phyloP scores from a whole-genome alignment of 208 protist genomes.

The Crithidia bombi region DNA sequence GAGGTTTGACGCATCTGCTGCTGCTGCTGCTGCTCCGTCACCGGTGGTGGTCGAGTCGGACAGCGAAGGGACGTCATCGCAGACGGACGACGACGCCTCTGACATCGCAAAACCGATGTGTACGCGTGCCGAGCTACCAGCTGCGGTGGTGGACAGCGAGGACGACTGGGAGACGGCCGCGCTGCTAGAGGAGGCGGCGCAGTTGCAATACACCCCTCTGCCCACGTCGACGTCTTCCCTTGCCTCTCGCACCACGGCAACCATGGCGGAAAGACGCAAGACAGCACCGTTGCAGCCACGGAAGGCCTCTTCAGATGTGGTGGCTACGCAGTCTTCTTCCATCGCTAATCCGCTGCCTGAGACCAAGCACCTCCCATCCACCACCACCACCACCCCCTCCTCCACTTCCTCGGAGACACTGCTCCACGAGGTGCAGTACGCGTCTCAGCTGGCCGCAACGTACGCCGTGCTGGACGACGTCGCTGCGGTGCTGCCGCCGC shows the following conservation, averaged over 20 bases:
- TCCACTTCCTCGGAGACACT: neutral
- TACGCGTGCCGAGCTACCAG: no score
- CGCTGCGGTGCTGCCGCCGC: slow-evolving; percentile 22
- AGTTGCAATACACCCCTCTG: neutral
- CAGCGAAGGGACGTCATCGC: neutral
- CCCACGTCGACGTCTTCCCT: no score
- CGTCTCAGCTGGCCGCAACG: neutral
- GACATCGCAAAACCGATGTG: neutral
- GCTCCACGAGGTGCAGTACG: neutral
- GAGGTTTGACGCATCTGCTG: no score
- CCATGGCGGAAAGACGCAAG: neutral
- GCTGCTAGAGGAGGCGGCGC: slow-evolving; percentile 29
- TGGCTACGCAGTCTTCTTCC: no score
- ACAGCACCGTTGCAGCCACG: neutral
- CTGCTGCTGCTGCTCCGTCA: no score
- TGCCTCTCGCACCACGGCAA: neutral
- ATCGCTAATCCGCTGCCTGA: no score
- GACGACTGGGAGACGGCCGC: slow-evolving; percentile 34
- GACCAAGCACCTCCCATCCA: neutral
- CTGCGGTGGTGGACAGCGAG: neutral
- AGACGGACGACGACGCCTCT: neutral
- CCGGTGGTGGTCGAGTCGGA: slow-evolving; percentile 6
- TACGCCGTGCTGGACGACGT: slow-evolving; percentile 12
- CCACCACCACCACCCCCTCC: neutral
- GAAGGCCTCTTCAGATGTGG: no score